A percentile compares a stretch with the other conserved stretches of the same genome.
Conservation (phyloP, 2,329 filamentous ascomycete species). For the Ophiostoma sp. region DNA sequence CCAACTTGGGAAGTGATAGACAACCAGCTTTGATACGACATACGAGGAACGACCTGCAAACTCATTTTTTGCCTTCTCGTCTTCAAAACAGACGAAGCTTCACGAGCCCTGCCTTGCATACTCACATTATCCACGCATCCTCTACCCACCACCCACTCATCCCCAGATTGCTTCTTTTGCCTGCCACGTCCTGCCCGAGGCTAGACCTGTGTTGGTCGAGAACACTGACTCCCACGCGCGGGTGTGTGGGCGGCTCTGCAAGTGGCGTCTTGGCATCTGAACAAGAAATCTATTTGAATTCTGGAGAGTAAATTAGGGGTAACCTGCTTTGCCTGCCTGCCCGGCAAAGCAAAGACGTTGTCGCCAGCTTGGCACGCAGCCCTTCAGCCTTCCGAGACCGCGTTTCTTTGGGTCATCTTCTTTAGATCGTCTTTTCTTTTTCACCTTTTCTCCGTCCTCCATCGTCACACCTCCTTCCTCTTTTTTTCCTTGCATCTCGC, state of each 20-base stretch:
- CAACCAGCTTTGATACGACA: background rate
- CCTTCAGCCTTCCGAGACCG: constrained; percentile 4
- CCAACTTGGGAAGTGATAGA: constrained; percentile 5
- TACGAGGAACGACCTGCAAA: background rate
- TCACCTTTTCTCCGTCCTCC: background rate
- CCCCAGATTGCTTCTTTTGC: background rate
- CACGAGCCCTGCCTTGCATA: background rate
- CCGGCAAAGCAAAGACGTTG: background rate
- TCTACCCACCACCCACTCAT: background rate
- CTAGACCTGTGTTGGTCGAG: background rate
- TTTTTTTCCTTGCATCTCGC: background rate
- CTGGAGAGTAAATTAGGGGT: background rate
- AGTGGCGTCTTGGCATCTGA: constrained; percentile 15
- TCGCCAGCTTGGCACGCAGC: constrained; percentile 3
- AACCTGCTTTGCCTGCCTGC: background rate
- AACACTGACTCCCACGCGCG: background rate
- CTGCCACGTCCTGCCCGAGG: background rate
- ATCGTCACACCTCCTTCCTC: background rate
- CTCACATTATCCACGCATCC: background rate
- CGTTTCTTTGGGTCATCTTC: too few species aligned
- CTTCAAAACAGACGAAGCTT: background rate
- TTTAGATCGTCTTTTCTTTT: background rate
- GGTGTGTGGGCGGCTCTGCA: constrained; percentile 13
- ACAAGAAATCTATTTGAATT: background rate
- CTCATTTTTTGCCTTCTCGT: background rate